Evolutionary conservation across 805 yeast species (phyloP).

Genomic region (Kurtzmaniella cleridarum): DNA sequence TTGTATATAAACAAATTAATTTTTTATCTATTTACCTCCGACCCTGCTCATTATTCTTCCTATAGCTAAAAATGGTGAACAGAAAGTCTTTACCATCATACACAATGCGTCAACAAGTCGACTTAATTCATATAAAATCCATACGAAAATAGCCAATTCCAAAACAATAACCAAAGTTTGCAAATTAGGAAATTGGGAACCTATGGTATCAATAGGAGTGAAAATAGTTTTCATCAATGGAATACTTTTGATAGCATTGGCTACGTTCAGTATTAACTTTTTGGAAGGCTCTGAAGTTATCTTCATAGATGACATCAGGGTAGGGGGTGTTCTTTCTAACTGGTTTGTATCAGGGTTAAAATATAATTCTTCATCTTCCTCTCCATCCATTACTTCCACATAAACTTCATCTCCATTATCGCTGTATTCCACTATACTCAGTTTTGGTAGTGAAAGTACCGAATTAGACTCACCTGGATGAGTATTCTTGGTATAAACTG

Average conservation of each 20-base stretch:
- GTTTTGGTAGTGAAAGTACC: not conserved
- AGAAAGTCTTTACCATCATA: constrained; percentile 39
- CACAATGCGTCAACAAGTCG: constrained; percentile 38
- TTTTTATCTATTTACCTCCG: no score
- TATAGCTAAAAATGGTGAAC: constrained; percentile 43
- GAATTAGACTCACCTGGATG: not conserved
- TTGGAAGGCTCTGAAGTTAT: constrained; percentile 1
- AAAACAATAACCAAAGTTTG: constrained; percentile 36
- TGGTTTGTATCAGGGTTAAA: constrained; percentile 29
- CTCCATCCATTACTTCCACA: constrained; percentile 23
- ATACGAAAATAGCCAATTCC: constrained; percentile 33
- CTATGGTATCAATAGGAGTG: constrained; percentile 36
- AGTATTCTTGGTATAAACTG: not conserved
- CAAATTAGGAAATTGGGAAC: constrained; percentile 28
- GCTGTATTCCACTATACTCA: not conserved
- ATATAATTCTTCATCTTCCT: constrained; percentile 22
- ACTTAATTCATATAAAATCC: constrained; percentile 39
- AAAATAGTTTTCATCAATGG: constrained; percentile 31
- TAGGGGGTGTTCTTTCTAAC: constrained; percentile 22
- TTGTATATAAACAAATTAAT: no score
- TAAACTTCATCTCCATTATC: constrained; percentile 17
- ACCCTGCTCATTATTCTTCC: constrained; percentile 40
- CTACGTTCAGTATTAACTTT: constrained; percentile 25
- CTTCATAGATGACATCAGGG: constrained; percentile 5
- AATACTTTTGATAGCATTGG: constrained; percentile 28